phyloP scores from a whole-genome alignment of 495 filamentous ascomycete species.

The Aspergillus coremiiformis region DNA sequence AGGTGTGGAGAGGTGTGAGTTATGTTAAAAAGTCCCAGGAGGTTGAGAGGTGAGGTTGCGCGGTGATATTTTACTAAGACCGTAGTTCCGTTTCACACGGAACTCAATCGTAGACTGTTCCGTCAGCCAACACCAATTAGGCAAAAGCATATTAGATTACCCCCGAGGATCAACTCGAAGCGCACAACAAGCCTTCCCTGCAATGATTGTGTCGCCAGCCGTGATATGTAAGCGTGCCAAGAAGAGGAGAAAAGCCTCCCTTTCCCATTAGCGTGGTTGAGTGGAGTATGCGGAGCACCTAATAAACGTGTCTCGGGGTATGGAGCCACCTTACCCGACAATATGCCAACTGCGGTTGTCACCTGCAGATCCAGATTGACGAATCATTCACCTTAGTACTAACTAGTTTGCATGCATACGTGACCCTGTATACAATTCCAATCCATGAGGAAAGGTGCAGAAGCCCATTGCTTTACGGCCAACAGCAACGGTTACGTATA shows the following conservation, averaged over 20 bases:
- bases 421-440: background rate
- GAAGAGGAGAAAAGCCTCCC: constrained; percentile 10
- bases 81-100: constrained; percentile 20
- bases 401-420: background rate
- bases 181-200: constrained; percentile 13
- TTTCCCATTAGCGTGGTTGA: background rate
- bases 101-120: constrained; percentile 18
- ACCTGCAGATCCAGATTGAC: constrained; percentile 2
- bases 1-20: background rate
- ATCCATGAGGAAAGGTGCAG: background rate
- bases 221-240: constrained; percentile 19
- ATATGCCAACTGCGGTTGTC: background rate
- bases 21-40: constrained; percentile 8
- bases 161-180: constrained; percentile 10
- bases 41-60: constrained; percentile 29
- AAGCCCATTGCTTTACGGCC: background rate
- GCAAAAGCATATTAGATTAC: constrained; percentile 2
- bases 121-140: background rate
- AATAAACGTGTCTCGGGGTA: background rate
- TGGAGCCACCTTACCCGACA: constrained; percentile 2
- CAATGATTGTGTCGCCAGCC: constrained; percentile 14
- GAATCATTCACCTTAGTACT: background rate
- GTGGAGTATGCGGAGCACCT: constrained; percentile 19
- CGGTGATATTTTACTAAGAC: constrained; percentile 37
- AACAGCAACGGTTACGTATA: background rate